Base-by-base conservation (phyloP, 495 filamentous ascomycete species). In the Penicillium herquei region DNA sequence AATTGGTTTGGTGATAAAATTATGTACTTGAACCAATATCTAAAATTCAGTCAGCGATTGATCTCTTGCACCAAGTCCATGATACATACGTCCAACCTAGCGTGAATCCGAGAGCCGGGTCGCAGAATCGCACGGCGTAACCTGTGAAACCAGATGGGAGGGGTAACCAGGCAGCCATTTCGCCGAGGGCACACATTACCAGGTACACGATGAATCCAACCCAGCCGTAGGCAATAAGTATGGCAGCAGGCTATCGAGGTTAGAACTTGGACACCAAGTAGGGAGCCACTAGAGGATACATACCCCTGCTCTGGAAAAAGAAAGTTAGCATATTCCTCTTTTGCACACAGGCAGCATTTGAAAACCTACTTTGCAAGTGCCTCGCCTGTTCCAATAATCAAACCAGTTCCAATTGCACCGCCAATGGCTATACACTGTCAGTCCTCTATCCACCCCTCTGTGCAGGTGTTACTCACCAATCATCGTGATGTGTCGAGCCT, bases 1-100 rank as follows among this genome's bases (percentile, higher is more conserved):
- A 94, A 70, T 64, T 96, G 89, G 66, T 90, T 91, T 3, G 91
- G 88, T 6, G 89, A 84, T 44, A 88, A 74, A 56, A 96, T 93
- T 57, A 91, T 87, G 62, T 79, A 84, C 67, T 81, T 79, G 58
- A 81, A 80, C 78, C 83, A 86, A 58, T 80, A 85, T 12, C 73
- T 76, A 52, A 30, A 50, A 6, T 33, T 37, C 32, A 13, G 50
- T 58, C 21, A 26, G 21, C 4, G 21, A 4, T 26, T 4, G 4
- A 26, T 26, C 21, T 26, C 21, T 26, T 26, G 4, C 2, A 4
- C 21, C 21, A 26, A 26, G 21, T 26, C 21, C 4, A 4, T n/a
- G 12, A 11, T 18, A 69, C 74, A 32, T 55, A 78, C 71, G 76
- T 84, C 77, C 73, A 85, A 3, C 86, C 86, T 6, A 87, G 63